Conservation (phyloP, 2,329 filamentous ascomycete genomes). For the Trichoderma sp. region DNA sequence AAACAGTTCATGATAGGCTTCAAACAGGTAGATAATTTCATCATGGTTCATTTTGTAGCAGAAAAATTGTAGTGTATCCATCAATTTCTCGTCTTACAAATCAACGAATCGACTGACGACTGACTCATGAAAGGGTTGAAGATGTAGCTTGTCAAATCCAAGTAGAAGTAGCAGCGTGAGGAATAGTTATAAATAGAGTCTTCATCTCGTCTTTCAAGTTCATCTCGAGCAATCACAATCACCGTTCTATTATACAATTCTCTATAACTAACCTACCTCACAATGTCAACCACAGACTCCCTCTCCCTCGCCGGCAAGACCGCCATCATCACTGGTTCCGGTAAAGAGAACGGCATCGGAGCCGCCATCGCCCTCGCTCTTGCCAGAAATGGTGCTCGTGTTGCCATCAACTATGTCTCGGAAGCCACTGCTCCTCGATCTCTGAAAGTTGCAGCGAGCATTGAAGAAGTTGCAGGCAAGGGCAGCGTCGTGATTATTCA, state of each 20-base stretch:
- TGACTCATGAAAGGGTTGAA: not conserved
- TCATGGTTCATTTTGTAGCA: not conserved
- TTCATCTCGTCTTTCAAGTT: too few species aligned
- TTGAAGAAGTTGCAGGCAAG: constrained; percentile 1
- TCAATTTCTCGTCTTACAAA: not conserved
- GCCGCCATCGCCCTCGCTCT: constrained; percentile 39
- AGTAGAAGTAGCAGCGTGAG: too few species aligned
- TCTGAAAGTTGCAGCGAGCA: not conserved
- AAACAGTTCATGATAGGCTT: not conserved
- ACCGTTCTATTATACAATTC: not conserved
- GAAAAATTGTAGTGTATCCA: too few species aligned
- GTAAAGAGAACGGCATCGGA: constrained; percentile 41
- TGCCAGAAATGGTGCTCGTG: constrained; percentile 39
- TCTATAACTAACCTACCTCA: not conserved
- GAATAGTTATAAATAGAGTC: not conserved
- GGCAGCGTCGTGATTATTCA: not conserved
- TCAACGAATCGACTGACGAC: not conserved
- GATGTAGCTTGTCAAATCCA: not conserved
- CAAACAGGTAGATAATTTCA: too few species aligned
- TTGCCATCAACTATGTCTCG: constrained; percentile 40
- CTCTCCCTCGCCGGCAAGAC: constrained; percentile 39
- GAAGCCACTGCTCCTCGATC: constrained; percentile 33
- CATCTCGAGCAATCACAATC: not conserved
- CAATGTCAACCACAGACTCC: not conserved
- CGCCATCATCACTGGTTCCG: constrained; percentile 44